Evolutionary conservation across 2,329 filamentous ascomycete species (phyloP).

Genomic region (Fusarium annulatum): DNA sequence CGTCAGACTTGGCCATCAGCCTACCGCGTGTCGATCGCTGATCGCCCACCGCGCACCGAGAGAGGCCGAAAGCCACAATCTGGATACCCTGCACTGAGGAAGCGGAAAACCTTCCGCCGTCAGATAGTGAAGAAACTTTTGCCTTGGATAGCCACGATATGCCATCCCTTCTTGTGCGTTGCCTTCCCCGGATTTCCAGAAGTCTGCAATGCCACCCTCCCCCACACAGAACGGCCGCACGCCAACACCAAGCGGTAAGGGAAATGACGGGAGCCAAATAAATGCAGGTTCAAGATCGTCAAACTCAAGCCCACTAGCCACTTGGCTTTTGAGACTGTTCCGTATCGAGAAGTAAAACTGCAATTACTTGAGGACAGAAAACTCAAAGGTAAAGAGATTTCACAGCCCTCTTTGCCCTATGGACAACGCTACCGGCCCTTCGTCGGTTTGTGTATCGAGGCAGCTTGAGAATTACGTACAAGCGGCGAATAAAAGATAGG

Average conservation of each 20-base stretch:
- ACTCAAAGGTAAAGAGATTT: constrained; percentile 26
- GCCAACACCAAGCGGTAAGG: constrained; percentile 23
- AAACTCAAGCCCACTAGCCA: constrained; percentile 28
- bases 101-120: constrained; percentile 34
- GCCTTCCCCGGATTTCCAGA: constrained; percentile 40
- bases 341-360: constrained; percentile 17
- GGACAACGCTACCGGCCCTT: constrained; percentile 24
- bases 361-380: constrained; percentile 5
- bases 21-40: constrained; percentile 31
- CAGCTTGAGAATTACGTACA: constrained; percentile 31
- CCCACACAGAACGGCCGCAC: constrained; percentile 25
- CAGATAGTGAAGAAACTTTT: constrained; percentile 2
- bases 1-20: constrained; percentile 22
- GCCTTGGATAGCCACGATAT: constrained; percentile 6
- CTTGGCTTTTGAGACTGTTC: constrained; percentile 29
- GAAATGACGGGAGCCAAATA: constrained; percentile 32
- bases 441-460: constrained; percentile 14
- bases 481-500: constrained; percentile 14
- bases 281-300: constrained; percentile 34
- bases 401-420: neutral
- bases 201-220: constrained; percentile 39
- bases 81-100: neutral
- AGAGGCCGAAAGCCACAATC: constrained; percentile 1
- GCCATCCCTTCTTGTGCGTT: neutral
- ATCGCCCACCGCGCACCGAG: constrained; percentile 30